Base-by-base conservation (phyloP, 352 stramenopile genomes). In the Pythium apleroticum region DNA sequence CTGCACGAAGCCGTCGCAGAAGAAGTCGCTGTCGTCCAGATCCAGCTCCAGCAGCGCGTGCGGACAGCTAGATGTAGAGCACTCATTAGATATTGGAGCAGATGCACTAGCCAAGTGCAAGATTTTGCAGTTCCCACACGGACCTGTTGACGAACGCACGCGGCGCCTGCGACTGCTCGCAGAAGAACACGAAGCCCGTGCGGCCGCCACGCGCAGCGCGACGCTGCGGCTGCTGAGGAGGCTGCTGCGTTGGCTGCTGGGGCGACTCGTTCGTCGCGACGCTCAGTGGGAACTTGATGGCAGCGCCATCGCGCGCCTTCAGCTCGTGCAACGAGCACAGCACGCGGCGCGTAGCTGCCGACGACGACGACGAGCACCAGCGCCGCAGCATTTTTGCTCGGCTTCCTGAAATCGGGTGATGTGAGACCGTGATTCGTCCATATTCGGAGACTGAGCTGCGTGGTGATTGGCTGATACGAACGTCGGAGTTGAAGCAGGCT, bases 11-110 rank as follows among this genome's bases (percentile, higher is more conserved):
- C 83, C 83, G 70, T 90, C 77, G 56, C 69, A 79, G 66, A 92
- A 90, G 63, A 94, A 94, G 62, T 92, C 83, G 68, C 77, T 82
- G 74, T 92, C 86, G 67, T 91, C 81, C 52, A 89, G 66, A 61
- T 94, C 83, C 52, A 94, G 67, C 69, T 94, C 83, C 60, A 92
- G 65, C 58, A 78, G 68, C 45, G 85, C 84, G 55, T 94, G 81
- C 8, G 83, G 79, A 59, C 83, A 90, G 50, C 79, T 88, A 48
- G 15, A 57, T n/a, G 60, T 41, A 2, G 1, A 19, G 14, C 19
- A 41, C 14, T 37, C 31, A 37, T 37, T 37, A 37, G 14, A 37
- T 37, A 35, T 19, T 10, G 14, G 8, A 25, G 22, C 24, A 37
- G 9, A 25, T 27, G n/a, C n/a, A n/a, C n/a, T n/a, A n/a, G n/a